A percentile compares a stretch with the other conserved stretches of the same genome.
Evolutionary conservation across 305 asterid species (phyloP).

Genomic region (Ilex paraguariensis): DNA sequence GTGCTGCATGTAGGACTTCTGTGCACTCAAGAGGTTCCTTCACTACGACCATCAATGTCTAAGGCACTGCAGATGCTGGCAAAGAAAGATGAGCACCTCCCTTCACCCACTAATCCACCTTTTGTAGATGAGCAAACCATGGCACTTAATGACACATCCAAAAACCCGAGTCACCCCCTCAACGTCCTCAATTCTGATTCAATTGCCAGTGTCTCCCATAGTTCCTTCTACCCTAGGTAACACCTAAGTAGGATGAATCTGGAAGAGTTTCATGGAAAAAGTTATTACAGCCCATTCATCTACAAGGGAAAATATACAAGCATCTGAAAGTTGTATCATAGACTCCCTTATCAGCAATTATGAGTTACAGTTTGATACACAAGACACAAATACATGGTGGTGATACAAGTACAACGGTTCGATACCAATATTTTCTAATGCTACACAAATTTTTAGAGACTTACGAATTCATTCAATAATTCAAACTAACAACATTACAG

Average conservation of each 20-base stretch:
- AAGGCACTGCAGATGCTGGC: slow-evolving; percentile 55
- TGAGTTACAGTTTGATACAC: no score
- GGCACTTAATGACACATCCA: slow-evolving; percentile 17
- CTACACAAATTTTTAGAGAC: no score
- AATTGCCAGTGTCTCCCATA: slow-evolving; percentile 24
- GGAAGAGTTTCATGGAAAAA: no score
- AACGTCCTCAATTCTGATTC: slow-evolving; percentile 14
- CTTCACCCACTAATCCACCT: slow-evolving; percentile 41
- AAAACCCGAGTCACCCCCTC: slow-evolving; percentile 9
- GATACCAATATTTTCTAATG: no score
- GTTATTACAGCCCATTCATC: no score
- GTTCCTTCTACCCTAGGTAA: slow-evolving; percentile 22
- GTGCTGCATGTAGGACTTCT: slow-evolving; percentile 66
- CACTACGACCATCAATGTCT: slow-evolving; percentile 62
- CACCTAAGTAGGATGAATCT: neutral
- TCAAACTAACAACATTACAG: no score
- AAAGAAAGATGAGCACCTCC: slow-evolving; percentile 45
- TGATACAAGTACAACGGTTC: no score
- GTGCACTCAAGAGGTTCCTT: slow-evolving; percentile 69
- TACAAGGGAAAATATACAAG: no score
- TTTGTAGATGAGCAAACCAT: slow-evolving; percentile 15
- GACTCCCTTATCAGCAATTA: no score
- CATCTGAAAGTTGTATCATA: no score
- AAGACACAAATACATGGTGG: no score
- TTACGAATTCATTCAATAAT: no score